Evolutionary conservation across 495 filamentous ascomycete species (phyloP), one percentile per base, ranked within the genome.

Genomic region (Bryoglossum gracile): DNA sequence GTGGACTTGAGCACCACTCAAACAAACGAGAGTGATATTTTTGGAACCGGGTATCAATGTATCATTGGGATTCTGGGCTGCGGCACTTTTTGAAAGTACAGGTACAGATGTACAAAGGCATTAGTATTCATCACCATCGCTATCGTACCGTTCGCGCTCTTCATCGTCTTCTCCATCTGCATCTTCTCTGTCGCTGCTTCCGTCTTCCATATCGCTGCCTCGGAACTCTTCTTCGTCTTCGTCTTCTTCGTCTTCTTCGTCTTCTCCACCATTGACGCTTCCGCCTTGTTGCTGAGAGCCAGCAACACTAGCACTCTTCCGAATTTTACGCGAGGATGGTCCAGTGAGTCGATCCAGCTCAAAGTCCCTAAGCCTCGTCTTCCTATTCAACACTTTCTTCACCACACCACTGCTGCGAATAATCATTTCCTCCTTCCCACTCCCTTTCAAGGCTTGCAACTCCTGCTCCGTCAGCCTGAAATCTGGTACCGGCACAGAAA

Each of bases 401-500:
- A n/a, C n/a, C n/a, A n/a, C n/a, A n/a, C 26, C 6, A 5, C 5
- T 30, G 5, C 26, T 30, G 5, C 26, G 26, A 30, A 30, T 5
- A 5, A 30, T 30, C 6, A 13, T 30, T 13, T 30, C 26, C 13
- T 30, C 26, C 26, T 13, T 13, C 26, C 13, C 26, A 5, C 26
- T 30, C 13, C 26, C 48, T 41, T 22, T 47, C 40, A 43, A 28
- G 21, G 46, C 19, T 23, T 43, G 30, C 36, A 54, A 17, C 35
- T 53, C 50, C 42, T 57, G 40, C 9, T 52, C 35, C 10, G 41
- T 53, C 23, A 50, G 35, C 21, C 56, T 61, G 63, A 67, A 68
- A 47, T 60, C 47, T 16, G 65, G 60, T 39, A 68, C 56, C 2
- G 67, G 61, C 46, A 70, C 47, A 22, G 19, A 26, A 19, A 52